Evolutionary conservation across 257 asterid genomes (phyloP).

Genomic region (Solanum piurae): DNA sequence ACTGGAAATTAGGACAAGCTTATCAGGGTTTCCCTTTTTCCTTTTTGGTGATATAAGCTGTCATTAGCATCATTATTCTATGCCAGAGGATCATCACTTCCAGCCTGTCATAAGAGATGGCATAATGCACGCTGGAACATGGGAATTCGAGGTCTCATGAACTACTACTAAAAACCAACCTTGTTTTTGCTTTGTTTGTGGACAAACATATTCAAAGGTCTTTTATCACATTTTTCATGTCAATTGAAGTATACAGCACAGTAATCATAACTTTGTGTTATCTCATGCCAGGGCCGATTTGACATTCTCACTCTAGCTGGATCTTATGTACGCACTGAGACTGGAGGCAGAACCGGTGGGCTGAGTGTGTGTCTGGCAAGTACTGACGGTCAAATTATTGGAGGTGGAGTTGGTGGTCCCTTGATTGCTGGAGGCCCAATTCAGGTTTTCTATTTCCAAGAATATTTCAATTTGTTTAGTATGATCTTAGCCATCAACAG

Average conservation of each 20-base stretch:
- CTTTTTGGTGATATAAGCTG: neutral
- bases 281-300: conserved; percentile 38
- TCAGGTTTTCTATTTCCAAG: conserved; percentile 22
- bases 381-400: conserved; percentile 54
- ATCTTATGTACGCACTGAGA: conserved; percentile 42
- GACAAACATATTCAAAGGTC: neutral
- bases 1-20: neutral
- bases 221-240: neutral
- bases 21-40: neutral
- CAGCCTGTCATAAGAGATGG: neutral
- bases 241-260: neutral
- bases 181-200: too few relatives aligned
- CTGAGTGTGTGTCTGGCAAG: conserved; percentile 46
- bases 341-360: conserved; percentile 49
- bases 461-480: neutral
- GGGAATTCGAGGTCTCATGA: too few relatives aligned
- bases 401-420: conserved; percentile 65
- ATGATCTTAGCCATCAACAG: neutral
- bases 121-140: too few relatives aligned
- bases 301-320: conserved; percentile 51
- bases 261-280: neutral
- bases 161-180: too few relatives aligned
- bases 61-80: neutral
- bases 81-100: neutral
- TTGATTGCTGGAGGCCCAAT: conserved; percentile 54